Base-by-base conservation (phyloP, 129 eudicot species). In the Saussurea involucrata region DNA sequence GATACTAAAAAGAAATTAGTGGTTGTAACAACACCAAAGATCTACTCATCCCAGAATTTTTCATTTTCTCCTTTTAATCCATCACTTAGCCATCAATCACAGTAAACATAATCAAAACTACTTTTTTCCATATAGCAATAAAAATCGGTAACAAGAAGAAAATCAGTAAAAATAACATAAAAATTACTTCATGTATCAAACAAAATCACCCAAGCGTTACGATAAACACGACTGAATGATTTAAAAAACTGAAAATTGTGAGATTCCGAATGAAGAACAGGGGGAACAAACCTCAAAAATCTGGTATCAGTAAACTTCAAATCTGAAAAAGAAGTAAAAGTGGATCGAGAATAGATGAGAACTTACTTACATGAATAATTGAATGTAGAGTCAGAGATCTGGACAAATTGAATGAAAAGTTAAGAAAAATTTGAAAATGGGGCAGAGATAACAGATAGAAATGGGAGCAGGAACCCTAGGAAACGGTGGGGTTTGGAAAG, bases 381-480 rank as follows among this genome's bases (percentile, higher is more conserved):
- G 66, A 20, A 65, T 4, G 69, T 28, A 65, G 36, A 65, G 31
- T 28, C 9, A 3, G 34, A 69, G 74, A 69, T 69, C 74, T 69
- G 33, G 74, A 40, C 58, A 22, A 36, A 24, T 31, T 67, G 72
- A 67, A 34, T 11, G 61, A 40, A 37, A 8, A 37, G 11, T 12
- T 25, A 5, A 32, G 32, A 4, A 1, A 8, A 9, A 9, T 37
- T 9, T 2, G 2, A 9, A 8, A 40, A 40, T 10, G 49, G 3
- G 2, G 49, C 15, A 68, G 17, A 64, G 6, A 10, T 9, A 37
- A 37, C 12, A 25, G 68, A 25, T 25, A 24, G 73, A 36, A 42
- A 69, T 69, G 57, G 74, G 74, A 37, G 74, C 22, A 37, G 73
- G 22, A 69, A 69, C 74, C 74, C 74, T 69, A 69, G 61, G 32